A percentile compares a stretch with the other conserved stretches of the same genome.
Evolutionary conservation across 108 stramenopile species (phyloP).

Genomic region (Cyclotella choctawhatcheeana): DNA sequence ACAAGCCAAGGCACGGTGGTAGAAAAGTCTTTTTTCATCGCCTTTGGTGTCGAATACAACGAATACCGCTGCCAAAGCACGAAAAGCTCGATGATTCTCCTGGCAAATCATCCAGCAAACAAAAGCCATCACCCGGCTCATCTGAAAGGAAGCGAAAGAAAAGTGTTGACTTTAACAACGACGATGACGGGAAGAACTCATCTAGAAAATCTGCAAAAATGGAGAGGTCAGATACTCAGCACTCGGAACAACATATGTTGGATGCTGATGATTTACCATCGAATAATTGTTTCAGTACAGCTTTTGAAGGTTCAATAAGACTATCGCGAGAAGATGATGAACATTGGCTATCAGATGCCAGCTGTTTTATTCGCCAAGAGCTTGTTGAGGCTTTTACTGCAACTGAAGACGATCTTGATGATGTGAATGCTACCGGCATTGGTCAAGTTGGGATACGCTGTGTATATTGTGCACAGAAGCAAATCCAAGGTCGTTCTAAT

Average conservation of each 20-base stretch:
- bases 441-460: slow-evolving; percentile 87
- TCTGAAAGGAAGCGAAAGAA: slow-evolving; percentile 48
- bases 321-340: slow-evolving; percentile 79
- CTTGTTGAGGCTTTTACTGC: slow-evolving; percentile 78
- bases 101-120: slow-evolving; percentile 12
- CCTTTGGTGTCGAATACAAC: slow-evolving; percentile 88
- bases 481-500: slow-evolving; percentile 38
- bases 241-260: no score
- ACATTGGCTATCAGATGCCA: slow-evolving; percentile 81
- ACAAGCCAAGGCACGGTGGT: slow-evolving; percentile 89
- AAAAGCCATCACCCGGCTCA: neutral
- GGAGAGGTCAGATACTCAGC: no score
- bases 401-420: slow-evolving; percentile 54
- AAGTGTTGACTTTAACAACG: slow-evolving; percentile 14
- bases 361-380: slow-evolving; percentile 81
- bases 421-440: slow-evolving; percentile 9
- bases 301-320: slow-evolving; percentile 63
- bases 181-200: slow-evolving; percentile 7
- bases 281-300: slow-evolving; percentile 3
- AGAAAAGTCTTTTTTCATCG: slow-evolving; percentile 91
- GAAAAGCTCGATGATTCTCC: slow-evolving; percentile 46
- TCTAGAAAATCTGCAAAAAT: no score
- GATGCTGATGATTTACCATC: neutral
- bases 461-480: slow-evolving; percentile 69
- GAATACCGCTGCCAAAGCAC: slow-evolving; percentile 62